These are phyloP conservation scores for Annona squamosa DNA, from an alignment of 164 flowering plant species.

Conservation along the genomic window DNA sequence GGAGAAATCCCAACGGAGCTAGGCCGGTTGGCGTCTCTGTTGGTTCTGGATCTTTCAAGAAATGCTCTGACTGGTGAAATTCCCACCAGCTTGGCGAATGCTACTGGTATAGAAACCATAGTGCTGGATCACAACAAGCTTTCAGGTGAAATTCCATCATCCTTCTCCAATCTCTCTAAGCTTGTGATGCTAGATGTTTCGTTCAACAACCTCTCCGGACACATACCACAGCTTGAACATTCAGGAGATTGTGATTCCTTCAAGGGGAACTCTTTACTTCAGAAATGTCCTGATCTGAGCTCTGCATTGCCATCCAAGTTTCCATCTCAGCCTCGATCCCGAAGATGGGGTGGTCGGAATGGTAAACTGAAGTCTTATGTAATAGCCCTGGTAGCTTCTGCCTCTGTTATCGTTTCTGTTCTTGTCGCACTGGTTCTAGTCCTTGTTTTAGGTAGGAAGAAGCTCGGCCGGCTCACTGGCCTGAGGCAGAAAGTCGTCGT, in stretches of 20 bases:
- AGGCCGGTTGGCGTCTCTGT: constrained; percentile 41
- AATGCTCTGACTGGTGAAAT: constrained; percentile 44
- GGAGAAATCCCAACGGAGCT: constrained; percentile 49
- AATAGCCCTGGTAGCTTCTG: constrained; percentile 31
- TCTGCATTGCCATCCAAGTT: constrained; percentile 22
- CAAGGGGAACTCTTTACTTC: constrained; percentile 38
- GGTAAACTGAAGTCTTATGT: constrained; percentile 25
- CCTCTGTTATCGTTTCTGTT: constrained; percentile 28
- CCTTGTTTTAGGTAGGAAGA: constrained; percentile 30
- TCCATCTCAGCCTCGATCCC: constrained; percentile 27
- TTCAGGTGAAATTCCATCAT: constrained; percentile 49
- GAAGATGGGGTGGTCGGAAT: constrained; percentile 8
- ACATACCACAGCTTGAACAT: constrained; percentile 41
- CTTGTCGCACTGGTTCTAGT: constrained; percentile 25
- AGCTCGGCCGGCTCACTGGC: constrained; percentile 27
- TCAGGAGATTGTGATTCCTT: constrained; percentile 31
- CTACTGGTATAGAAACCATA: constrained; percentile 33
- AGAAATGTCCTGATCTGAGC: constrained; percentile 31
- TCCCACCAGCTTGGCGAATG: constrained; percentile 41
- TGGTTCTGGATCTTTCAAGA: constrained; percentile 46
- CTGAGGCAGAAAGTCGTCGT: constrained; percentile 41
- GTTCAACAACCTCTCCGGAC: constrained; percentile 64
- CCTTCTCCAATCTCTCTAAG: constrained; percentile 37
- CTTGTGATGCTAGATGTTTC: constrained; percentile 51
- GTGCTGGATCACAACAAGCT: constrained; percentile 52